A percentile compares a stretch with the other conserved stretches of the same genome.
Evolutionary conservation across 1,139 yeast genomes (phyloP).

Genomic region (Diutina mesorugosa): DNA sequence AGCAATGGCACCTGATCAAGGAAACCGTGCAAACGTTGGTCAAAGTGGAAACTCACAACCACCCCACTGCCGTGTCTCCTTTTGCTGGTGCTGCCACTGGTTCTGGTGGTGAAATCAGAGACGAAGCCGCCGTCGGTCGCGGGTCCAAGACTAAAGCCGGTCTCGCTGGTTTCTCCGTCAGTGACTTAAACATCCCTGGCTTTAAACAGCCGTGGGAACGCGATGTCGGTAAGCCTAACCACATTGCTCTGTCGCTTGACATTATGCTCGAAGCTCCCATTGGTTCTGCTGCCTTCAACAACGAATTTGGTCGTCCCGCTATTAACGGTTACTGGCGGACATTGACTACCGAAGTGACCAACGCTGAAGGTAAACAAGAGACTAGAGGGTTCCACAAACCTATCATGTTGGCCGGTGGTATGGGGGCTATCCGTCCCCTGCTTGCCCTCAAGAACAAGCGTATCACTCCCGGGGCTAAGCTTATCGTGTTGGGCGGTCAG

Average conservation of each 20-base stretch:
- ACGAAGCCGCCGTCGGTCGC: conserved; percentile 98
- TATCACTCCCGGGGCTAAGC: conserved; percentile 85
- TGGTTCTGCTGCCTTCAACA: conserved; percentile 97
- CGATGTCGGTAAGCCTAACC: conserved; percentile 76
- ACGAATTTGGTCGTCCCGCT: conserved; percentile 98
- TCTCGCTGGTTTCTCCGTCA: conserved; percentile 81
- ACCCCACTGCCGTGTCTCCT: conserved; percentile 98
- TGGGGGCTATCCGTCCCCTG: conserved; percentile 92
- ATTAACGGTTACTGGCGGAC: conserved; percentile 96
- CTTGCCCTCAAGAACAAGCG: conserved; percentile 79
- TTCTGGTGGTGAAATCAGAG: conserved; percentile 99
- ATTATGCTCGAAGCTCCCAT: conserved; percentile 97
- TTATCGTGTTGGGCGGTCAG: conserved; percentile 95
- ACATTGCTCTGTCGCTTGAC: conserved; percentile 85
- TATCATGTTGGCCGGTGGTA: conserved; percentile 98
- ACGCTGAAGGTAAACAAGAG: conserved; percentile 52
- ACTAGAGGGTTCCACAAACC: conserved; percentile 97
- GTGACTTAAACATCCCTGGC: conserved; percentile 80
- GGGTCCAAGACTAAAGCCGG: conserved; percentile 98
- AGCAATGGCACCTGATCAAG: conserved; percentile 59
- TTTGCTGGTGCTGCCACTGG: conserved; percentile 99
- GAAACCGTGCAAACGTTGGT: conserved; percentile 83
- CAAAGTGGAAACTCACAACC: conserved; percentile 97
- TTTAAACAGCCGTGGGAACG: conserved; percentile 92
- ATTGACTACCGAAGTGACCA: conserved; percentile 64